phyloP scores from a whole-genome alignment of 148 eudicot genomes.

The Rhododendron ferrugineum region DNA sequence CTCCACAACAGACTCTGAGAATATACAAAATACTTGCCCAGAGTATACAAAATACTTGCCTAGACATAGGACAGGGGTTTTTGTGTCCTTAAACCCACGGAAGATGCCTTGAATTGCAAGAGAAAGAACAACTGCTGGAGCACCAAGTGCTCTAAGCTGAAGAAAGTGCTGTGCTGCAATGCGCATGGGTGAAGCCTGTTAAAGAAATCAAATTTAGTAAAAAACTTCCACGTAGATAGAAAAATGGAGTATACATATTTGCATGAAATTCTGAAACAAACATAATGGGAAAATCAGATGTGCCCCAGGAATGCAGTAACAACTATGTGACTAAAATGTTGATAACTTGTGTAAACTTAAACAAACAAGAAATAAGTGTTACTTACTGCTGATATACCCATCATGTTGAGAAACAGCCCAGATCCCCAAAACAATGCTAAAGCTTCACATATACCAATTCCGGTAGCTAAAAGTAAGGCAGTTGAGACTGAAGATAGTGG shows the following conservation, averaged over 20 bases:
- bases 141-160: conserved; percentile 80
- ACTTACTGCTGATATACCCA: conserved; percentile 77
- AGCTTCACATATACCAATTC: conserved; percentile 83
- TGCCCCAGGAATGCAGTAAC: not conserved
- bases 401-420: conserved; percentile 66
- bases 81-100: conserved; percentile 97
- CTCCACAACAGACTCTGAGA: not conserved
- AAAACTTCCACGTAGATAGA: not conserved
- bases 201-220: not conserved
- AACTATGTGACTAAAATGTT: not conserved
- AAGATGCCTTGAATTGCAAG: conserved; percentile 95
- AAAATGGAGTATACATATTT: not conserved
- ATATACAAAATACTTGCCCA: conserved; percentile 49
- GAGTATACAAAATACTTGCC: conserved; percentile 46
- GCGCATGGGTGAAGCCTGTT: conserved; percentile 81
- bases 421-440: conserved; percentile 70
- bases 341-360: not conserved
- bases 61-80: conserved; percentile 85
- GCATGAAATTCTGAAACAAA: not conserved
- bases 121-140: conserved; percentile 91
- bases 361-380: not conserved
- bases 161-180: conserved; percentile 63
- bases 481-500: conserved; percentile 91
- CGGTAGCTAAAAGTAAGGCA: conserved; percentile 70
- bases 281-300: not conserved